A percentile compares a stretch with the other conserved stretches of the same genome.
These are phyloP conservation scores for Dittrichia graveolens DNA, from an alignment of 129 eudicot species.

Conservation along the genomic window DNA sequence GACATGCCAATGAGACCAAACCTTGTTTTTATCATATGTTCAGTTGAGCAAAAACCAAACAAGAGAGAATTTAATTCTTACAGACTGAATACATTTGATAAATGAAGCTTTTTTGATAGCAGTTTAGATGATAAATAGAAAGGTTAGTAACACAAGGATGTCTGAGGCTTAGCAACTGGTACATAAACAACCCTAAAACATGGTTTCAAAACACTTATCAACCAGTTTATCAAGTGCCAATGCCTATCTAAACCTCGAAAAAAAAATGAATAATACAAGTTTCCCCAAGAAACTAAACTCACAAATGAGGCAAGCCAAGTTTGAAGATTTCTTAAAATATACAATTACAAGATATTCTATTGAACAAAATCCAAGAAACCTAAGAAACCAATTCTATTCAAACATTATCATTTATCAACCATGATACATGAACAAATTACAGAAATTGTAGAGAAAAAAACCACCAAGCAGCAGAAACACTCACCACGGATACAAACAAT, in stretches of 20 bases:
- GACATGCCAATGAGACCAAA: no score
- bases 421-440: conserved; percentile 28
- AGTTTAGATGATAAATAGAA: neutral
- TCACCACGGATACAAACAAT: conserved; percentile 25
- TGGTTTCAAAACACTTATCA: neutral
- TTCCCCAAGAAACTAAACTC: conserved; percentile 7
- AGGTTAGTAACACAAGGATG: neutral
- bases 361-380: conserved; percentile 22
- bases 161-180: neutral
- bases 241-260: neutral
- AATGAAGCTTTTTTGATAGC: neutral
- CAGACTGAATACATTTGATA: neutral
- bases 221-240: neutral
- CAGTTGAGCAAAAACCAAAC: no score
- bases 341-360: conserved; percentile 33
- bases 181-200: neutral
- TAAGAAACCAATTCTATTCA: conserved; percentile 33
- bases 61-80: no score
- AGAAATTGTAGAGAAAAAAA: conserved; percentile 25
- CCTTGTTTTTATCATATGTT: no score
- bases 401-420: conserved; percentile 32
- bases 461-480: conserved; percentile 29
- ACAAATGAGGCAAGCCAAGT: conserved; percentile 25
- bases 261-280: conserved; percentile 1
- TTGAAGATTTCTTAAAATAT: conserved; percentile 9